Percentiles rank a stretch among this genome's conserved stretches.
Evolutionary conservation across 108 stramenopile genomes (phyloP).

Genomic region (Schizochytrium sp.): DNA sequence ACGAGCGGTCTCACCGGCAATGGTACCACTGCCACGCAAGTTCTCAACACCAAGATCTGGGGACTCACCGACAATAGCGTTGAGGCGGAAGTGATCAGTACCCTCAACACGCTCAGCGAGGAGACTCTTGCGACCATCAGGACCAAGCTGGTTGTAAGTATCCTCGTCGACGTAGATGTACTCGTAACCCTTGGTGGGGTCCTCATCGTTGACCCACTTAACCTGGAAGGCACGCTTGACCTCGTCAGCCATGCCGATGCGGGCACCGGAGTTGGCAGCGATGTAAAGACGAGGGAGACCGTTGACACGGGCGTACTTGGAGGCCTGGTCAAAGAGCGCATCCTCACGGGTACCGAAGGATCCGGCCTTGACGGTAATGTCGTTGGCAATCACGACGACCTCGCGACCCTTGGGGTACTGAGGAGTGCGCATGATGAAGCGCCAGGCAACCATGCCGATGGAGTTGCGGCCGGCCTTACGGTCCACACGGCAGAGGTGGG

Average conservation of each 20-base stretch:
- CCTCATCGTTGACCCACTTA: constrained; percentile 90
- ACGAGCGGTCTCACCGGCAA: constrained; percentile 96
- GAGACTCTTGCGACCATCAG: constrained; percentile 6
- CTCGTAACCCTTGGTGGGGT: constrained; percentile 94
- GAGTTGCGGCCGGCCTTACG: constrained; percentile 92
- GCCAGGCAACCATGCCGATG: constrained; percentile 99
- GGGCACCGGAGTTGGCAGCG: constrained; percentile 87
- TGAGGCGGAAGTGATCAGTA: constrained; percentile 54
- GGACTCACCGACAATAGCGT: constrained; percentile 92
- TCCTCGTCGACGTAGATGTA: constrained; percentile 91
- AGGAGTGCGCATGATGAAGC: constrained; percentile 90
- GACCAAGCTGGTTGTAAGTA: constrained; percentile 83
- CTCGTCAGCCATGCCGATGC: constrained; percentile 96
- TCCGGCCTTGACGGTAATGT: constrained; percentile 96
- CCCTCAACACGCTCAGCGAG: constrained; percentile 46
- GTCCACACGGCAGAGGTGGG: constrained; percentile 68
- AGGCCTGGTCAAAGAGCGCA: constrained; percentile 94
- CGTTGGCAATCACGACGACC: constrained; percentile 98
- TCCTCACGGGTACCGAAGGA: constrained; percentile 99
- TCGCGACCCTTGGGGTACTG: constrained; percentile 93
- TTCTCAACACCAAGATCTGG: constrained; percentile 99
- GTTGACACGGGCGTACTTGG: constrained; percentile 86
- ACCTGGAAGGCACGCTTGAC: constrained; percentile 92
- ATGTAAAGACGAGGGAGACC: constrained; percentile 91
- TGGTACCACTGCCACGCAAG: constrained; percentile 94